Evolutionary conservation across 495 filamentous ascomycete genomes (phyloP), one percentile per base, ranked within the genome.

Genomic region (Astrocystis sublimbata): DNA sequence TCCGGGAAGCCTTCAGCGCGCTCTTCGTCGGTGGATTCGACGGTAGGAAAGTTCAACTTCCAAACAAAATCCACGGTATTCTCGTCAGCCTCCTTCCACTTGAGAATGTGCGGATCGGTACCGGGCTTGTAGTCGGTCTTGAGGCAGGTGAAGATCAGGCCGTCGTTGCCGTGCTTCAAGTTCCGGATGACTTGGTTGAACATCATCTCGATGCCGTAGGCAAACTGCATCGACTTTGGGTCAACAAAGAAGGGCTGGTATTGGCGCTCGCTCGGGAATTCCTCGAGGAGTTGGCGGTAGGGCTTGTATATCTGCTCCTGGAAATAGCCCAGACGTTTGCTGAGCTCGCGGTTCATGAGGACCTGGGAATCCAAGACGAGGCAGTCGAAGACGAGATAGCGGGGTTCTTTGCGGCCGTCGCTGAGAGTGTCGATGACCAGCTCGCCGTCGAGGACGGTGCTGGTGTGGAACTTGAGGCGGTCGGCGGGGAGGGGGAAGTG

Each of bases 121-220:
- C 94, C 94, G 57, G 88, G 88, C 65, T 86, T 85, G 78, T 98
- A 98, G 1, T 89, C 85, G 30, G 88, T 89, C 63, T 82, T 88
- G 57, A 91, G 86, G 72, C 93, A 96, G 35, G 94, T 97, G 78
- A 98, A 98, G 70, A 98, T 96, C 19, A 98, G 82, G 28, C 94
- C 94, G 74, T 98, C 94, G 68, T 96, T 97, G 35, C 94, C 91
- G 71, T 98, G 94, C 62, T 85, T 88, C 10, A 98, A 83, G 30
- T 82, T 85, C 0, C 92, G 92, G 15, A 98, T 86, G 45, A 93
- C 85, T 41, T 91, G 79, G 58, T 83, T 82, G 77, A 98, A 97
- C 89, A 97, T 93, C 84, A 89, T 88, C 73, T 92, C 88, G 51
- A 94, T 88, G 26, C 86, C 89, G 79, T 98, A 98, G 51, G 87